Evolutionary conservation across 1,139 yeast species (phyloP), one percentile per base, ranked within the genome.

Genomic region (Lodderomyces oxycetoniae): DNA sequence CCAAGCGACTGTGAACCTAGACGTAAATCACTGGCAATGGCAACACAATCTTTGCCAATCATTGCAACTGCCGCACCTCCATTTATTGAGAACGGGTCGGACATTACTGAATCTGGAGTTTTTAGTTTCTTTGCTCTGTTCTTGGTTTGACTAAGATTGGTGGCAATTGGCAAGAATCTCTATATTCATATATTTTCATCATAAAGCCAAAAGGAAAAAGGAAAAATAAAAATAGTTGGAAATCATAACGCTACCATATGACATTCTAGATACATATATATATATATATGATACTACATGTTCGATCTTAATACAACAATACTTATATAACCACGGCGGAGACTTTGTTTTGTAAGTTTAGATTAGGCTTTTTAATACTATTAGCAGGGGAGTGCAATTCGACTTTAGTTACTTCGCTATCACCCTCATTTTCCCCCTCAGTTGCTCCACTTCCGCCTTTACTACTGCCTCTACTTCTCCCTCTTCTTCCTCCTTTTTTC

Each of bases 11-110:
- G 98, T 58, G 79, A 79, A 22, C 99, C 99, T 45, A 93, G 71
- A 53, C 98, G 79, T 53, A 91, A 69, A 63, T 93, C 99, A 51
- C 93, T 81, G 11, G 97, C 99, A 51, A 93, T 89, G 31, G 98
- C 98, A 40, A 93, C 88, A 66, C 99, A 93, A 50, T 88, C 96
- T 57, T 93, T 89, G 48, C 99, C 99, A 17, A 83, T 82, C 99
- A 93, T 93, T 47, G 98, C 98, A 27, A 93, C 95, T 40, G 95
- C 95, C 41, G 95, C 75, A 62, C 99, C 98, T 61, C 64, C 74
- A 50, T 68, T 68, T 42, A 68, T 65, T 33, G 74, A 67, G 48
- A 69, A 63, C 38, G 74, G 74, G 52, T 68, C 74, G 17, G 74
- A 68, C 74, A 68, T 67, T 16, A 22, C 14, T 4, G 26, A 4